Evolutionary conservation across 495 filamentous ascomycete species (phyloP), one percentile per base, ranked within the genome.

Genomic region (Podospora sp.): DNA sequence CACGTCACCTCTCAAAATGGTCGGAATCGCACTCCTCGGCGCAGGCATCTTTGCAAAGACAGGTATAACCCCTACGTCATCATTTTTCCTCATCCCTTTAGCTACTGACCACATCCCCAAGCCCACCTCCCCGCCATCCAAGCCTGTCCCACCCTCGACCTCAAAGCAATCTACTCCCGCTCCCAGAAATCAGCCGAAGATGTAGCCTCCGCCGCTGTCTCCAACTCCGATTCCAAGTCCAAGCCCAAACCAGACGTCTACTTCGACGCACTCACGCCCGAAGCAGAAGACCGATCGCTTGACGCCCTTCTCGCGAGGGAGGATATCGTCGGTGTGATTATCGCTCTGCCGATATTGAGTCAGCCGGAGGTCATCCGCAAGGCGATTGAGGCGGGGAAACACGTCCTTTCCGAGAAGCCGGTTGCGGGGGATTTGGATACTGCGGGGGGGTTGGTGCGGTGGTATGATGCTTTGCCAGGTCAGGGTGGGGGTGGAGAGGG

Each of bases 401-500:
- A 93, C 74, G 92, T 94, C 2, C 78, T 94, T 0, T 88, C 80
- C 18, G 92, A 96, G 78, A 96, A 95, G 75, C 92, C 92, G 18
- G 86, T 95, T 24, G 90, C 91, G 0, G 82, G 82, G 66, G 86
- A 92, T 70, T 69, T 92, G 21, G 78, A 78, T 0, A 79, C 80
- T 0, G 92, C 89, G 6, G 77, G 79, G 65, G 77, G 83, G 50
- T 78, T 94, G 61, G 69, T 92, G n/a, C 33, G 75, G 3, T 91
- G 85, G 82, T 91, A 90, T 67, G 70, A 81, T 49, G 70, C 76
- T 4, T 78, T 82, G 0, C 22, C n/a, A 0, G 63, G n/a, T n/a
- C n/a, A n/a, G n/a, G n/a, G n/a, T n/a, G n/a, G n/a, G n/a, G n/a
- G n/a, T n/a, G n/a, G n/a, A n/a, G n/a, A n/a, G n/a, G n/a, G n/a